Conservation (phyloP, 164 flowering plant species). For the Hamamelis virginiana region DNA sequence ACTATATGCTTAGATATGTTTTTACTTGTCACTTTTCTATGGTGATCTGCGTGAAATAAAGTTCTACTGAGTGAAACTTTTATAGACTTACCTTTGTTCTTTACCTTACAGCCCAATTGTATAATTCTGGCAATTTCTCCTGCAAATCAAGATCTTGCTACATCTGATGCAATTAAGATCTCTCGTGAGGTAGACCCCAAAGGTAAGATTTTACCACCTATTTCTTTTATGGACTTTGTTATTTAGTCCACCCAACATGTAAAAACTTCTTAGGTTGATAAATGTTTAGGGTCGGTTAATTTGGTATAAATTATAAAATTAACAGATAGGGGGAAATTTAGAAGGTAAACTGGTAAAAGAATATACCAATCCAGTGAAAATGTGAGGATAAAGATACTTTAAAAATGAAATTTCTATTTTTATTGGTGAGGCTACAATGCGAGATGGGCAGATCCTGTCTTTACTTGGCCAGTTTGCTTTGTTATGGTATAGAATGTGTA, state of each 20-base stretch:
- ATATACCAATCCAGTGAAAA: no score
- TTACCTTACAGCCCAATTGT: slow-evolving; percentile 52
- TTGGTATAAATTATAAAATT: no score
- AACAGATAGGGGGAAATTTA: no score
- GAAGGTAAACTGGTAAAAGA: no score
- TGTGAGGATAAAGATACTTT: no score
- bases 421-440: neutral
- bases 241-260: neutral
- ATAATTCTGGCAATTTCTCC: slow-evolving; percentile 71
- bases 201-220: slow-evolving; percentile 31
- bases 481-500: neutral
- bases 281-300: no score
- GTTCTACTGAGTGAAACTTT: neutral
- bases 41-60: neutral
- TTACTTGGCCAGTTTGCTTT: neutral
- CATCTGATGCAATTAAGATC: slow-evolving; percentile 72
- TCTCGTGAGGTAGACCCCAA: slow-evolving; percentile 74
- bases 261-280: neutral
- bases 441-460: neutral
- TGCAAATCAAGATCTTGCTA: slow-evolving; percentile 75
- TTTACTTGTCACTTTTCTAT: neutral
- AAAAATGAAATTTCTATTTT: no score
- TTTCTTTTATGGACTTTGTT: neutral
- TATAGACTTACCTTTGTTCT: neutral
- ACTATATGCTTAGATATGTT: neutral